Base-by-base conservation (phyloP, 495 filamentous ascomycete species). In the Talaromyces borbonicus region DNA sequence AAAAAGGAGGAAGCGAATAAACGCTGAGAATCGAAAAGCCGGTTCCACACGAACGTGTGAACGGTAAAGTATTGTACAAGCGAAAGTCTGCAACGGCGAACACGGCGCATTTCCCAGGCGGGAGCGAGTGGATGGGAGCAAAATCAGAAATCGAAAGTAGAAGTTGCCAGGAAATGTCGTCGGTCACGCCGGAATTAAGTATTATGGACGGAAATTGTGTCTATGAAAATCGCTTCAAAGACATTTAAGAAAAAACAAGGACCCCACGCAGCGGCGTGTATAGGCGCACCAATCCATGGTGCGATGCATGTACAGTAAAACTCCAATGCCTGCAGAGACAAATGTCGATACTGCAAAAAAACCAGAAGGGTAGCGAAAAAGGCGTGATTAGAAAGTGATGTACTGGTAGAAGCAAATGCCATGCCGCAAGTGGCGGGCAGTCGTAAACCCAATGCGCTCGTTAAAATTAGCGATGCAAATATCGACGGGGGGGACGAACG, bases 171-270 rank as follows among this genome's bases (percentile, higher is more conserved):
- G 19, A 35, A 22, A 23, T 46, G 50, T 50, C 24, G 39, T 49
- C 48, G 32, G 43, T 47, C 55, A n/a, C n/a, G 58, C 64, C 54
- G 58, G 57, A 55, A 68, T 69, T 69, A 69, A 55, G 38, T 47
- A 69, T 69, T 69, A 69, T 66, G 40, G 58, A 67, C 66, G 61
- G 64, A 65, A 49, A 39, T 47, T 50, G 42, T 38, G 35, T 46
- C 19, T 32, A 26, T 25, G 38, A 41, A 41, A 41, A 24, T 26
- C 12, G 23, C 38, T 41, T 26, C 38, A 26, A 14, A 24, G 27
- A 37, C 29, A 42, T 31, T 49, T 6, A 11, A 30, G 15, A 48
- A 31, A n/a, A n/a, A n/a, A n/a, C n/a, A n/a, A n/a, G n/a, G n/a
- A n/a, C n/a, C n/a, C 14, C 46, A 18, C 8, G 15, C 27, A 40